A percentile compares a stretch with the other conserved stretches of the same genome.
These are phyloP conservation scores for Leersia perrieri DNA, from an alignment of 176 grass and related monocot genomes.

Conservation along the genomic window DNA sequence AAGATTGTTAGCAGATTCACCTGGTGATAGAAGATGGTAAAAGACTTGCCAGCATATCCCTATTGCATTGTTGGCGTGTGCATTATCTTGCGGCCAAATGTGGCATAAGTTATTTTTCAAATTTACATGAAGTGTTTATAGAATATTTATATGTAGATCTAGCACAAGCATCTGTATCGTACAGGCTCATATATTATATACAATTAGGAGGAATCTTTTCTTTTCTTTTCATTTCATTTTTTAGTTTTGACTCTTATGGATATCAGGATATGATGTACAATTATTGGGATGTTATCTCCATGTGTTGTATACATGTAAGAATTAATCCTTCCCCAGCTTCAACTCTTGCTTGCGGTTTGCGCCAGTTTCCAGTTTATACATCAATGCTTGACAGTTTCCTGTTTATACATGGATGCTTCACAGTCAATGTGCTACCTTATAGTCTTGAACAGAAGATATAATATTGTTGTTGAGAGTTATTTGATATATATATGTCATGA, in stretches of 20 bases:
- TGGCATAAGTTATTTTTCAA: neutral
- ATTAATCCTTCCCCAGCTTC: neutral
- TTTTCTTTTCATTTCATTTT: neutral
- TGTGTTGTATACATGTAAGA: slow-evolving; percentile 8
- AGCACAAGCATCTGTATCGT: neutral
- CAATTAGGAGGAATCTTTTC: slow-evolving; percentile 13
- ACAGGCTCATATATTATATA: neutral
- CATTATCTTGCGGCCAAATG: slow-evolving; percentile 21
- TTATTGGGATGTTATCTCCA: slow-evolving; percentile 14
- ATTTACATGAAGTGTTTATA: slow-evolving; percentile 37
- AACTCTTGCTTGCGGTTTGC: neutral
- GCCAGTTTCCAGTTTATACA: neutral
- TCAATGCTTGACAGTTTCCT: neutral
- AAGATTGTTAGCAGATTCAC: neutral
- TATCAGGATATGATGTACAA: slow-evolving; percentile 21
- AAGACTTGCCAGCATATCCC: neutral
- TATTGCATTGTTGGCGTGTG: neutral
- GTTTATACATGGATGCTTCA: neutral
- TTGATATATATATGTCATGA: neutral
- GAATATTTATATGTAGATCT: slow-evolving; percentile 12
- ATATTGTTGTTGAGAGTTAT: neutral
- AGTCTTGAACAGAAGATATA: neutral
- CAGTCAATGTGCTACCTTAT: neutral
- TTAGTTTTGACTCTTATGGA: slow-evolving; percentile 24
- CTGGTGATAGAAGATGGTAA: neutral